A percentile compares a stretch with the other conserved stretches of the same genome.
Evolutionary conservation across 164 flowering plant genomes (phyloP).

Genomic region (Protea cynaroides): DNA sequence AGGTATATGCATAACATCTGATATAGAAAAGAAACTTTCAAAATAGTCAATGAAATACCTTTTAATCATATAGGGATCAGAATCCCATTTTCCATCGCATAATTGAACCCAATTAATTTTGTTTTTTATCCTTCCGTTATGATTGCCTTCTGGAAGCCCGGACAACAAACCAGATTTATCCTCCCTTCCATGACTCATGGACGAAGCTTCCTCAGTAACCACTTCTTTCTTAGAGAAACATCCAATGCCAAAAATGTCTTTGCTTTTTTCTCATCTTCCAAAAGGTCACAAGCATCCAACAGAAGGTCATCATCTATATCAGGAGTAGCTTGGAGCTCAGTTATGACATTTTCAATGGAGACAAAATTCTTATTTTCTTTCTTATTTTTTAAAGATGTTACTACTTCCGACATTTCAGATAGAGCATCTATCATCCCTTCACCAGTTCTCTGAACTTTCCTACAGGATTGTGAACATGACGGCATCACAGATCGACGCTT

Average conservation of each 20-base stretch:
- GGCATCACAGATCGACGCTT: constrained; percentile 19
- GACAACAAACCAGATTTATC: too few species aligned
- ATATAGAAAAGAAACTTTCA: too few species aligned
- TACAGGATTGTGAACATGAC: constrained; percentile 4
- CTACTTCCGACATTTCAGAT: constrained; percentile 11
- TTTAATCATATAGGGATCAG: too few species aligned
- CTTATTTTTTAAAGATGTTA: constrained; percentile 9
- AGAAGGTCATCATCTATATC: constrained; percentile 44
- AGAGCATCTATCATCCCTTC: constrained; percentile 14
- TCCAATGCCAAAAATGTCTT: constrained; percentile 51
- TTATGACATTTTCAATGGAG: constrained; percentile 31
- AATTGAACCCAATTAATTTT: too few species aligned
- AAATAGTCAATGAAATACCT: too few species aligned
- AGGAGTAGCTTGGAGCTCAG: constrained; percentile 35
- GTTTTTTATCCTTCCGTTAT: too few species aligned
- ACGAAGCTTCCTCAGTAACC: constrained; percentile 46
- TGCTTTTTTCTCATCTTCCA: constrained; percentile 50
- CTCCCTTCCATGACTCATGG: too few species aligned
- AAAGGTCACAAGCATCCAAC: constrained; percentile 48
- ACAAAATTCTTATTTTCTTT: constrained; percentile 16
- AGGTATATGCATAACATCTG: too few species aligned
- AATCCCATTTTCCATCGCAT: too few species aligned
- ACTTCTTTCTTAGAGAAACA: constrained; percentile 31
- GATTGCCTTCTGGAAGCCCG: too few species aligned
- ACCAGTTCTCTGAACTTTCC: constrained; percentile 21